Conservation (phyloP, 129 eudicot species). For the Flaveria brownii region DNA sequence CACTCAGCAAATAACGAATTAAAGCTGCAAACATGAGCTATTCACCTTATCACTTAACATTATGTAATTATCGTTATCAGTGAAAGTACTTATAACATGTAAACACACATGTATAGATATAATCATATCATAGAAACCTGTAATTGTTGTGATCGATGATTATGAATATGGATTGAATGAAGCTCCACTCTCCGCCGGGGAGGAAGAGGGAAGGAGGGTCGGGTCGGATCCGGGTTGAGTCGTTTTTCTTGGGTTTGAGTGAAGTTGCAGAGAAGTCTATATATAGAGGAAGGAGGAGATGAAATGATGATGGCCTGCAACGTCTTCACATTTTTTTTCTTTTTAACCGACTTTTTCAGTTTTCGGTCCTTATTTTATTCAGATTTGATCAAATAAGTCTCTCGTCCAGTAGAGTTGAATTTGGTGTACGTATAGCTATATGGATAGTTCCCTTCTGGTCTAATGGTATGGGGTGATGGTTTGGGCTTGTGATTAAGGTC, state of each 20-base stretch:
- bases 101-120: not conserved
- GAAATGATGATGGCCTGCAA: constrained; percentile 23
- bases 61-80: not conserved
- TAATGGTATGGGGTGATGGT: no score
- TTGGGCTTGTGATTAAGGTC: no score
- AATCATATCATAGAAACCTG: constrained; percentile 26
- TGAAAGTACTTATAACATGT: not conserved
- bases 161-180: not conserved
- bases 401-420: not conserved
- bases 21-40: not conserved
- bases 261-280: constrained; percentile 17
- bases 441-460: no score
- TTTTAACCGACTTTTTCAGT: constrained; percentile 28
- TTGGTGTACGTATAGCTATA: no score
- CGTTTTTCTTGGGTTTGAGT: not conserved
- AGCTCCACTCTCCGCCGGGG: not conserved
- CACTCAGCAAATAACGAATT: not conserved
- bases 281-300: constrained; percentile 24
- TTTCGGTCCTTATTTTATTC: constrained; percentile 13
- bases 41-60: constrained; percentile 13
- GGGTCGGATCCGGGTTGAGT: constrained; percentile 23
- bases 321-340: constrained; percentile 17
- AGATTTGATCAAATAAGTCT: constrained; percentile 14
- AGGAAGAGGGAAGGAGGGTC: not conserved
- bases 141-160: not conserved